Conservation (phyloP, 192 early-diverging fungal species). For the Entomortierella lignicola region DNA sequence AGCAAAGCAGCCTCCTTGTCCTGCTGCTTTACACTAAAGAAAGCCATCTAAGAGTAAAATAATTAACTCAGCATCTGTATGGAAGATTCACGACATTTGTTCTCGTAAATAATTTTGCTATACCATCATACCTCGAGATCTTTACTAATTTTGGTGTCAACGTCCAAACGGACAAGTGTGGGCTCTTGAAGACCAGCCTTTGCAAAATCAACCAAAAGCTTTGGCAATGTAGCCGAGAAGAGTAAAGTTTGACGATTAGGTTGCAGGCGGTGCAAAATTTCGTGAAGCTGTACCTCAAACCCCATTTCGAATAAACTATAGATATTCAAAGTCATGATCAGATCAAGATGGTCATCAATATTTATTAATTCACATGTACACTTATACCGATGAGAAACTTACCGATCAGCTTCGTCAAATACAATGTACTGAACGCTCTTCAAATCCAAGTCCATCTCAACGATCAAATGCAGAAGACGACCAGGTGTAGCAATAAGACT, state of each 20-base stretch:
- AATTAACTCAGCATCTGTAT: background rate
- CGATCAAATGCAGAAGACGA: slow-evolving; percentile 82
- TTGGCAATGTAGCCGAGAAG: slow-evolving; percentile 97
- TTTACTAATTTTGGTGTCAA: slow-evolving; percentile 92
- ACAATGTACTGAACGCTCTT: slow-evolving; percentile 94
- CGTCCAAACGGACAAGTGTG: slow-evolving; percentile 91
- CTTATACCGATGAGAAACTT: background rate
- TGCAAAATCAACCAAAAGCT: slow-evolving; percentile 95
- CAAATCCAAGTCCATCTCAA: slow-evolving; percentile 94
- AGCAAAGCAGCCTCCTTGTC: slow-evolving; percentile 94
- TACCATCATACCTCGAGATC: slow-evolving; percentile 80
- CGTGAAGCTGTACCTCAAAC: slow-evolving; percentile 94
- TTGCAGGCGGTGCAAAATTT: slow-evolving; percentile 88
- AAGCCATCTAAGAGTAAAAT: slow-evolving; percentile 72
- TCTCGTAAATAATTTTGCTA: too few relatives aligned
- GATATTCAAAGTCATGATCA: background rate
- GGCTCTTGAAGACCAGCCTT: slow-evolving; percentile 96
- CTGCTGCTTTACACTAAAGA: slow-evolving; percentile 85
- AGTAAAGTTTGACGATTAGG: slow-evolving; percentile 89
- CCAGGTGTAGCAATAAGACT: slow-evolving; percentile 85
- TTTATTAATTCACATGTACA: background rate
- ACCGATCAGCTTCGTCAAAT: slow-evolving; percentile 99
- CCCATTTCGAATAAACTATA: slow-evolving; percentile 93
- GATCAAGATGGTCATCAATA: background rate
- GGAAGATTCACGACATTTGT: too few relatives aligned